A percentile compares a stretch with the other conserved stretches of the same genome.
Evolutionary conservation across 2,329 filamentous ascomycete genomes (phyloP).

Genomic region (Cercospora sojina): DNA sequence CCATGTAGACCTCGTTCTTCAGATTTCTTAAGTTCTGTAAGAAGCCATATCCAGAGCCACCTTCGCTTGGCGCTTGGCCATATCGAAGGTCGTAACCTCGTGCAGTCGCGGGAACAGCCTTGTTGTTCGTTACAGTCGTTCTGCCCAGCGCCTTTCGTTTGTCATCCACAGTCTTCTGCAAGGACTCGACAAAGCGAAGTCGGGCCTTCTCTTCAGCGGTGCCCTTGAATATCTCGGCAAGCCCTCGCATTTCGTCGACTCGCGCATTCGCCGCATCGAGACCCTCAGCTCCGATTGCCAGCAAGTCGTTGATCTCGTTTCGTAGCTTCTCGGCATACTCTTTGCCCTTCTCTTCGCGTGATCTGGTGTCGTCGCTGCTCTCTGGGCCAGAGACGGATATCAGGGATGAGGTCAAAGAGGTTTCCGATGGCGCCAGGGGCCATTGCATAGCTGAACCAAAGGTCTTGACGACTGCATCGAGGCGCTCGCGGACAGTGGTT

Average conservation of each 20-base stretch:
- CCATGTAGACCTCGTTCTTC: constrained; percentile 34
- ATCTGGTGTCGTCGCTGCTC: constrained; percentile 54
- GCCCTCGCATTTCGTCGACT: constrained; percentile 72
- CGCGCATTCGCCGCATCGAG: constrained; percentile 71
- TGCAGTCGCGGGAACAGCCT: constrained; percentile 25
- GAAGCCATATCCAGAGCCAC: constrained; percentile 47
- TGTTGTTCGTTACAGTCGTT: constrained; percentile 19
- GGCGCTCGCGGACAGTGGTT: constrained; percentile 74
- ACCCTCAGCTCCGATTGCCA: constrained; percentile 61
- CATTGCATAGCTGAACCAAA: constrained; percentile 97
- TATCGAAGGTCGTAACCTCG: constrained; percentile 33
- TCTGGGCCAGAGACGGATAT: constrained; percentile 85
- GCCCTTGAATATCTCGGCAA: constrained; percentile 87
- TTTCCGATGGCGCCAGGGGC: constrained; percentile 83
- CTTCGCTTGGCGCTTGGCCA: constrained; percentile 33
- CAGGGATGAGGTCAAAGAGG: constrained; percentile 81
- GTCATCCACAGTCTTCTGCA: constrained; percentile 83
- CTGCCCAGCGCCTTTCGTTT: constrained; percentile 49
- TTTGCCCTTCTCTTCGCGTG: constrained; percentile 82
- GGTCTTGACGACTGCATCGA: constrained; percentile 84
- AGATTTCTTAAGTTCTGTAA: constrained; percentile 54
- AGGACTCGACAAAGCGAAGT: constrained; percentile 72
- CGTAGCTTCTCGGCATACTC: constrained; percentile 70
- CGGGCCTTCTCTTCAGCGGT: constrained; percentile 91
- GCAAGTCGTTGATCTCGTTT: constrained; percentile 67